Evolutionary conservation across 768 basidiomycete species (phyloP).

Genomic region (Auricularia auricula-judae): DNA sequence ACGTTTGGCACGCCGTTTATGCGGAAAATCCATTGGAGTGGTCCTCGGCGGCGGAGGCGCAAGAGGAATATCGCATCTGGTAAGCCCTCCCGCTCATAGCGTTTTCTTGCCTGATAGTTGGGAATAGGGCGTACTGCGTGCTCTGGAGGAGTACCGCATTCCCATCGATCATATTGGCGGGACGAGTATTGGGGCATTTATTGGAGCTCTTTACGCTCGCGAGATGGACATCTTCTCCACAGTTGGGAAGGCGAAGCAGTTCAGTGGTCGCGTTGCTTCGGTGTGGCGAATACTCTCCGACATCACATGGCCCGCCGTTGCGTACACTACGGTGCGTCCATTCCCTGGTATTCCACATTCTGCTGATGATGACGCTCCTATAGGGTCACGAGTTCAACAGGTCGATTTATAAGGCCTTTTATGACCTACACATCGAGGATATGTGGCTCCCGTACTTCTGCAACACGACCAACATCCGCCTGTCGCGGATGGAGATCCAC

Average conservation of each 20-base stretch:
- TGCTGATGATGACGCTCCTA: constrained; percentile 6
- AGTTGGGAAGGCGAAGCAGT: constrained; percentile 80
- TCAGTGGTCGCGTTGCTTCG: constrained; percentile 39
- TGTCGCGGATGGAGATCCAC: constrained; percentile 94
- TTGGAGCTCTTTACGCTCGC: constrained; percentile 90
- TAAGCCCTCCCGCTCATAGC: constrained; percentile 15
- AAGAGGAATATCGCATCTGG: constrained; percentile 68
- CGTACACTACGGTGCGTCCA: constrained; percentile 68
- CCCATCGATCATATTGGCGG: constrained; percentile 92
- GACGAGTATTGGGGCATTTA: constrained; percentile 85
- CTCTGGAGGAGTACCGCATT: constrained; percentile 82
- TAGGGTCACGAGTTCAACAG: constrained; percentile 94
- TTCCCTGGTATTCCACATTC: background rate
- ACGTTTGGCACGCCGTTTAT: constrained; percentile 78
- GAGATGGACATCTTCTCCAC: constrained; percentile 86
- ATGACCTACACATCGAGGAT: constrained; percentile 89
- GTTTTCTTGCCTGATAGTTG: background rate
- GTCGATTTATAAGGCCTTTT: constrained; percentile 89
- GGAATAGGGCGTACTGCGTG: constrained; percentile 77
- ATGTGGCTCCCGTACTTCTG: constrained; percentile 99
- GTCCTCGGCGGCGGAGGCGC: constrained; percentile 98
- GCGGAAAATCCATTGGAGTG: constrained; percentile 86
- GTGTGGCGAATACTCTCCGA: constrained; percentile 92
- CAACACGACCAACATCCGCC: constrained; percentile 95
- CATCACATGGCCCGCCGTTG: constrained; percentile 84